Conservation (phyloP, 78 protist genomes). For the Dictyostelium brefeldianum region DNA sequence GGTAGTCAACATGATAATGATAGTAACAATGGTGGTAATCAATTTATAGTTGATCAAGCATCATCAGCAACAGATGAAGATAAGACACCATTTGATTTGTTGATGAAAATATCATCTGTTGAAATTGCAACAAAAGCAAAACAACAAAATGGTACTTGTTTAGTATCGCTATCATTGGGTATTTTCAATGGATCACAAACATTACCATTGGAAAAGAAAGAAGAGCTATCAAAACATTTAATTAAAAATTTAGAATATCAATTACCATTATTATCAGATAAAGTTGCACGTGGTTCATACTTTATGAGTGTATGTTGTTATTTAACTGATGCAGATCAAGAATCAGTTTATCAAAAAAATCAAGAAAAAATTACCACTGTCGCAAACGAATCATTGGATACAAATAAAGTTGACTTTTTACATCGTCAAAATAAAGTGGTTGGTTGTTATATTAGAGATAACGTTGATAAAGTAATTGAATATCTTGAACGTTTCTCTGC, state of each 20-base stretch:
- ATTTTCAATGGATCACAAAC: constrained; percentile 7
- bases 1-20: constrained; percentile 5
- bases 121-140: neutral
- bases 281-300: neutral
- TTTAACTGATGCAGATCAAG: constrained; percentile 7
- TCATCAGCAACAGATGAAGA: neutral
- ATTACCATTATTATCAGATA: neutral
- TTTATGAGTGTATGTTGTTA: constrained; percentile 5
- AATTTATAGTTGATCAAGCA: constrained; percentile 10
- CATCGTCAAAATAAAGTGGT: constrained; percentile 13
- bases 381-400: neutral
- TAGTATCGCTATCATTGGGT: constrained; percentile 2
- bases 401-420: neutral
- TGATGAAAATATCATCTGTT: neutral
- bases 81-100: constrained; percentile 10
- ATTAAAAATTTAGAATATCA: neutral
- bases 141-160: neutral
- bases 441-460: neutral
- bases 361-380: neutral
- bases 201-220: neutral
- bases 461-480: neutral
- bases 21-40: too few species aligned
- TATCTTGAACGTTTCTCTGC: neutral
- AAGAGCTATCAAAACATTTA: neutral
- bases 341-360: neutral